Base-by-base conservation (phyloP, 2,329 filamentous ascomycete species). In the Cladosporium phlei region DNA sequence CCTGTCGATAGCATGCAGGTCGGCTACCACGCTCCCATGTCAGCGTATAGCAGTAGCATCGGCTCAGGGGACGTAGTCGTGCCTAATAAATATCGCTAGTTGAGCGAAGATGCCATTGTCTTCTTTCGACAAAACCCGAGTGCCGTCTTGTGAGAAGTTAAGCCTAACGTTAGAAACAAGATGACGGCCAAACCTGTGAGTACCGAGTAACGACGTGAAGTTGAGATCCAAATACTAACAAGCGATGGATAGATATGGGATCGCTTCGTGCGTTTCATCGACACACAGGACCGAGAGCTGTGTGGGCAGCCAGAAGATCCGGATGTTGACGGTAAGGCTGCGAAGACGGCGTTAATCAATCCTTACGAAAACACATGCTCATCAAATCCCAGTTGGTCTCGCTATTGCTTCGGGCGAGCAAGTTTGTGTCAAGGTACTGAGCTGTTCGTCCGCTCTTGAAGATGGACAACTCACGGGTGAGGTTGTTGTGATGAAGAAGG, bases 341-440 rank as follows among this genome's bases (percentile, higher is more conserved):
- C 67, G 17, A 61, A 69, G 8, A 52, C 80, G 32, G 16, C 9
- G 16, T 5, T 12, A 10, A 20, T 20, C 22, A 11, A 14, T 11
- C 10, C 32, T 35, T 12, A 35, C 32, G 19, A 35, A 5, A 22
- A n/a, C n/a, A n/a, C n/a, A n/a, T n/a, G n/a, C n/a, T n/a, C n/a
- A n/a, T n/a, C n/a, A n/a, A n/a, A 5, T 9, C 24, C 79, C 83
- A 56, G 74, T 84, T 34, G 80, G 79, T 34, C 60, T 72, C 20
- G 79, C 79, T 12, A 61, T 81, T 21, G 72, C 73, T 52, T 71
- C 76, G 35, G 76, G 76, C 27, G 66, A 77, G 51, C 74, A 81
- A 30, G 78, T 83, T 27, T 57, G 69, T 21, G 78, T 79, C 35
- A 69, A 70, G 30, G 68, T 80, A 5, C 82, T 78, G 65, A 77